These are phyloP conservation scores for Heteromeles arbutifolia DNA, from an alignment of 306 rosid genomes.

Conservation along the genomic window DNA sequence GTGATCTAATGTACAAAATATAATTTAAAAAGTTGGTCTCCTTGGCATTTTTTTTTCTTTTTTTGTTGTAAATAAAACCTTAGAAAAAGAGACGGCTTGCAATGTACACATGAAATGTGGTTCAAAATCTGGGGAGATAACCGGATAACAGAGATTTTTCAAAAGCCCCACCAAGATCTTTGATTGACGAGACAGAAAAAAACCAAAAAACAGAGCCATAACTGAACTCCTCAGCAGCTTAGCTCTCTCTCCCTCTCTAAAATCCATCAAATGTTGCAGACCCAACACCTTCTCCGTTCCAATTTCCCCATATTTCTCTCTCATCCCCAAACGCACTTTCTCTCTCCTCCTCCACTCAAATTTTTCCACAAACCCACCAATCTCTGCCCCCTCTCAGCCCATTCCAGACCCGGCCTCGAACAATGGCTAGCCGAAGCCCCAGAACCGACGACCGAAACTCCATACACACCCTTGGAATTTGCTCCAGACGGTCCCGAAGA, in stretches of 20 bases:
- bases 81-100: too few relatives aligned
- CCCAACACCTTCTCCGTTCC: slow-evolving; percentile 38
- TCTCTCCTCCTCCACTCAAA: slow-evolving; percentile 21
- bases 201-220: neutral
- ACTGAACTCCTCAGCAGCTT: neutral
- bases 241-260: neutral
- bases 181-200: neutral
- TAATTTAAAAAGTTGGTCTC: too few relatives aligned
- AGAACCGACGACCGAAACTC: slow-evolving; percentile 19
- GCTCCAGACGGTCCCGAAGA: slow-evolving; percentile 62
- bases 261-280: slow-evolving; percentile 44
- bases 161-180: neutral
- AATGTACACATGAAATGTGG: neutral
- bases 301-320: slow-evolving; percentile 21
- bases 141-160: neutral
- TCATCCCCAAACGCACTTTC: slow-evolving; percentile 7
- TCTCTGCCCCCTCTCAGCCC: slow-evolving; percentile 28
- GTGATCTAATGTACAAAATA: too few relatives aligned
- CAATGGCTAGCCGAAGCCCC: slow-evolving; percentile 43
- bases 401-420: slow-evolving; percentile 19
- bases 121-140: neutral
- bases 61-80: too few relatives aligned
- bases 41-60: accelerated
- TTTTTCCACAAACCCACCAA: slow-evolving; percentile 34
- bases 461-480: neutral